Percentiles rank a stretch among this genome's conserved stretches.
Conservation (phyloP, 2,329 filamentous ascomycete species). For the Beauveria pseudobassiana region DNA sequence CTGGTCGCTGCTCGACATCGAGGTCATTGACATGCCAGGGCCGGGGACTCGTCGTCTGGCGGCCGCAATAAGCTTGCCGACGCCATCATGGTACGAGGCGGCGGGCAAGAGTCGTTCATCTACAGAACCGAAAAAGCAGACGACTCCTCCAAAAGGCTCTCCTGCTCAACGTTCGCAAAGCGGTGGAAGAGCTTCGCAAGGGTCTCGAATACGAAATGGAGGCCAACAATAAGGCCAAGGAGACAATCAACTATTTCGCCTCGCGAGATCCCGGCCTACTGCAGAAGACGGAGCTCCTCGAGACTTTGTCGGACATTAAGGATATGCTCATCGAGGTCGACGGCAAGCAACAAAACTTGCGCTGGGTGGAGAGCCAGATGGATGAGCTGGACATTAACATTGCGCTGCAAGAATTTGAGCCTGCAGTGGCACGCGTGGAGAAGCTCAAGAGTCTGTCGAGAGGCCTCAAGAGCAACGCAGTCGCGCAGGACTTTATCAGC, state of each 20-base stretch:
- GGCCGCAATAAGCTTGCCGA: constrained; percentile 62
- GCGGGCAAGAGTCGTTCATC: constrained; percentile 86
- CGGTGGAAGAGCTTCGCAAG: constrained; percentile 85
- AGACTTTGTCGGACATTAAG: constrained; percentile 69
- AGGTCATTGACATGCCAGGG: constrained; percentile 80
- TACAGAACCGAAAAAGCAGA: constrained; percentile 84
- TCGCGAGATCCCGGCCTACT: constrained; percentile 68
- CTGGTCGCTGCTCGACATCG: constrained; percentile 88
- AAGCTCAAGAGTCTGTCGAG: constrained; percentile 73
- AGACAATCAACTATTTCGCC: constrained; percentile 80
- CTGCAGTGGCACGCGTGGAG: constrained; percentile 76
- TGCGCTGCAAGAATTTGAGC: constrained; percentile 80
- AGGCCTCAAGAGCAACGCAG: constrained; percentile 73
- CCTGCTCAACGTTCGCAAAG: constrained; percentile 84
- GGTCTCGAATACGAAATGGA: constrained; percentile 80
- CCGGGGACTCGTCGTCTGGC: constrained; percentile 46
- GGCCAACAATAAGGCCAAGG: constrained; percentile 73
- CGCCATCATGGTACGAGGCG: constrained; percentile 80
- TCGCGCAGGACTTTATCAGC: constrained; percentile 87
- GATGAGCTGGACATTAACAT: constrained; percentile 96
- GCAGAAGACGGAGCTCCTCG: constrained; percentile 72
- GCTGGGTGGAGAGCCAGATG: constrained; percentile 92
- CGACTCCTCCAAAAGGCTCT: constrained; percentile 71
- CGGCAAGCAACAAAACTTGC: constrained; percentile 90
- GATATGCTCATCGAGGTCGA: constrained; percentile 93